These are phyloP conservation scores for Zymoseptoria pseudotritici DNA, from an alignment of 2,329 filamentous ascomycete species.

Conservation along the genomic window DNA sequence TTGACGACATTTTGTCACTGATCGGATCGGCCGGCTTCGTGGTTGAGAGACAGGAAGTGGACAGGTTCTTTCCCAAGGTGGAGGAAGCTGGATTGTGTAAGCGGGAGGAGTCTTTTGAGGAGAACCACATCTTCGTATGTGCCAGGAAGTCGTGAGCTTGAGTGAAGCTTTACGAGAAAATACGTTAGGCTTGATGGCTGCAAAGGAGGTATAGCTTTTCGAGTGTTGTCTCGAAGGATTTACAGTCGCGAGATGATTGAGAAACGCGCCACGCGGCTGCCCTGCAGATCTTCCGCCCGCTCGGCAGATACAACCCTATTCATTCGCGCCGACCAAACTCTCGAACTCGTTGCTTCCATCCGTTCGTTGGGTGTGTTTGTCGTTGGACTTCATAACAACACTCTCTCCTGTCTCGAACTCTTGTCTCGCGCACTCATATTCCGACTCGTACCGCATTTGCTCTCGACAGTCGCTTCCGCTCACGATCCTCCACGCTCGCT, in stretches of 20 bases:
- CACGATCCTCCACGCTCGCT: not conserved
- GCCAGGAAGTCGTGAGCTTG: slow-evolving; percentile 5
- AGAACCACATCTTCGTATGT: slow-evolving; percentile 8
- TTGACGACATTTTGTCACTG: slow-evolving; percentile 1
- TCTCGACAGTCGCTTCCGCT: not conserved
- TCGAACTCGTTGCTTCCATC: not conserved
- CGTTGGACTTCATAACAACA: not conserved
- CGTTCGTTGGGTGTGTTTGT: not conserved
- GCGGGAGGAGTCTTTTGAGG: slow-evolving; percentile 2
- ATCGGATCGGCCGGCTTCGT: slow-evolving; percentile 6
- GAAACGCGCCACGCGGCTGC: not conserved
- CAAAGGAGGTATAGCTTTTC: too few species aligned
- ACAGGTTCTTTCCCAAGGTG: slow-evolving; percentile 4
- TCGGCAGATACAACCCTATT: not conserved
- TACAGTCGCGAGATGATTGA: not conserved
- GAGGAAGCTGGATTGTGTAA: slow-evolving; percentile 9
- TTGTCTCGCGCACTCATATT: not conserved
- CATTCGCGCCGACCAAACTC: not conserved
- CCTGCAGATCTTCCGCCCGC: not conserved
- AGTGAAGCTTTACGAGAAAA: not conserved
- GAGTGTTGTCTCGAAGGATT: not conserved
- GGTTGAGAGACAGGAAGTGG: slow-evolving; percentile 7
- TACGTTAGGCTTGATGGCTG: not conserved
- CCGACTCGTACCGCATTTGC: not conserved
- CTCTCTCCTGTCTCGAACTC: not conserved